A percentile compares a stretch with the other conserved stretches of the same genome.
These are phyloP conservation scores for Rhodotorula sp. DNA, from an alignment of 1,284 basidiomycete genomes.

Conservation along the genomic window DNA sequence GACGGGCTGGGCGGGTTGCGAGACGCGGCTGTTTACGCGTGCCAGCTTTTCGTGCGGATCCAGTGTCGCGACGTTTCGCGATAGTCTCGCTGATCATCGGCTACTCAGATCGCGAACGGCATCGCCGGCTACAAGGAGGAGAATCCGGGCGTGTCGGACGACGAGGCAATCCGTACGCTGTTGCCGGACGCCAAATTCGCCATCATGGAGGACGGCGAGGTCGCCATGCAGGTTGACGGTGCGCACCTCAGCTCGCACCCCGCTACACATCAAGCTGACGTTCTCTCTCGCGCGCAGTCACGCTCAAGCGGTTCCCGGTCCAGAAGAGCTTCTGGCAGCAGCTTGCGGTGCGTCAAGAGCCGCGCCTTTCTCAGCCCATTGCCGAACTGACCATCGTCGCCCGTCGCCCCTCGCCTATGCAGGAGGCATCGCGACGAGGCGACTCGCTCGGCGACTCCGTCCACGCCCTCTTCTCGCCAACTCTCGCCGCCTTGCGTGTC, in stretches of 20 bases:
- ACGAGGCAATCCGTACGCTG: conserved; percentile 39
- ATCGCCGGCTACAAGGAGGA: conserved; percentile 40
- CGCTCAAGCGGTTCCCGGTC: conserved; percentile 42
- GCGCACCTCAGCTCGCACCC: background rate
- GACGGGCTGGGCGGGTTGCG: conserved; percentile 51
- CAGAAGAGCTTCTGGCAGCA: conserved; percentile 41
- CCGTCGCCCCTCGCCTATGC: too few species aligned
- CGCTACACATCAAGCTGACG: background rate
- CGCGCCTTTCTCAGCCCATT: background rate
- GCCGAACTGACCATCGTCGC: too few species aligned
- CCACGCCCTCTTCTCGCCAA: conserved; percentile 5
- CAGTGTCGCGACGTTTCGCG: too few species aligned
- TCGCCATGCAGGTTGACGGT: conserved; percentile 43
- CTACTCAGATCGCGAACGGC: conserved; percentile 38
- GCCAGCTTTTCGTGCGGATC: conserved; percentile 43
- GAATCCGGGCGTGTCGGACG: conserved; percentile 41
- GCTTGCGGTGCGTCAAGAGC: conserved; percentile 7
- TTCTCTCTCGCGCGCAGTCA: conserved; percentile 14
- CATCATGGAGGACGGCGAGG: conserved; percentile 36
- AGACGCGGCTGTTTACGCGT: conserved; percentile 48
- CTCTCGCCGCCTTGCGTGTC: background rate
- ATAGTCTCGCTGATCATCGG: background rate
- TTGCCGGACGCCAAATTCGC: conserved; percentile 43
- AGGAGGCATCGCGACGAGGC: conserved; percentile 37
- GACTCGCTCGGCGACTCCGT: conserved; percentile 37